Evolutionary conservation across 1,284 basidiomycete species (phyloP).

Genomic region (Apiotrichum sp.): DNA sequence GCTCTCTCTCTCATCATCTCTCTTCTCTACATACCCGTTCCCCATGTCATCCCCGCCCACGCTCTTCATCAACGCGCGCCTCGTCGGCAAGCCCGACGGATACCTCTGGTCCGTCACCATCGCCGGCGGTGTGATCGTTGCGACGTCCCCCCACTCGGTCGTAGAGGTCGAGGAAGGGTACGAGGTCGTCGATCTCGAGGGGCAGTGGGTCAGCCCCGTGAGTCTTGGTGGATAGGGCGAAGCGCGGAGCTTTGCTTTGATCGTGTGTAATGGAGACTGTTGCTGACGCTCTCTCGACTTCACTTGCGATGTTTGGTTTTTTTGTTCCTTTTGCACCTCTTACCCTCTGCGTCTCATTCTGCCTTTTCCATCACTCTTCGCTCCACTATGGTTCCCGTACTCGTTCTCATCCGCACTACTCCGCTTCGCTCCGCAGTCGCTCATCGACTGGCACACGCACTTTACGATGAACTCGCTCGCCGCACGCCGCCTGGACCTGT

Average conservation of each 20-base stretch:
- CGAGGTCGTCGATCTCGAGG: conserved; percentile 9
- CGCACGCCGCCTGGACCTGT: conserved; percentile 22
- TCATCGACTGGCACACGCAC: conserved; percentile 35
- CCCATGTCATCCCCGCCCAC: background rate
- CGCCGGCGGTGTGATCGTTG: conserved; percentile 10
- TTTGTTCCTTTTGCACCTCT: no score
- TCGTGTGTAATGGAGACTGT: background rate
- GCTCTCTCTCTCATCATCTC: no score
- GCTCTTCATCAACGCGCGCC: conserved; percentile 20
- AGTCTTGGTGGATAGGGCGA: background rate
- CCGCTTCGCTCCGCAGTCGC: conserved; percentile 8
- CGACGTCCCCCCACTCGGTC: conserved; percentile 2
- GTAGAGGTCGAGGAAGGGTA: background rate
- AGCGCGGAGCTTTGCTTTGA: background rate
- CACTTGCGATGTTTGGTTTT: background rate
- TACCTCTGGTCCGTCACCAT: conserved; percentile 16
- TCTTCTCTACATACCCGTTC: no score
- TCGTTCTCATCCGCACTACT: background rate
- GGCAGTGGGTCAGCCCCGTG: conserved; percentile 11
- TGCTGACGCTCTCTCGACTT: background rate
- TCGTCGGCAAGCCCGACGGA: conserved; percentile 16
- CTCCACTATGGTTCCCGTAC: no score
- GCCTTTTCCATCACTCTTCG: no score
- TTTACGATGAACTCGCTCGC: conserved; percentile 26
- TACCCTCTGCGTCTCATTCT: no score